A percentile compares a stretch with the other conserved stretches of the same genome.
These are phyloP conservation scores for Solanum sparsipilum DNA, from an alignment of 257 asterid genomes.

Conservation along the genomic window DNA sequence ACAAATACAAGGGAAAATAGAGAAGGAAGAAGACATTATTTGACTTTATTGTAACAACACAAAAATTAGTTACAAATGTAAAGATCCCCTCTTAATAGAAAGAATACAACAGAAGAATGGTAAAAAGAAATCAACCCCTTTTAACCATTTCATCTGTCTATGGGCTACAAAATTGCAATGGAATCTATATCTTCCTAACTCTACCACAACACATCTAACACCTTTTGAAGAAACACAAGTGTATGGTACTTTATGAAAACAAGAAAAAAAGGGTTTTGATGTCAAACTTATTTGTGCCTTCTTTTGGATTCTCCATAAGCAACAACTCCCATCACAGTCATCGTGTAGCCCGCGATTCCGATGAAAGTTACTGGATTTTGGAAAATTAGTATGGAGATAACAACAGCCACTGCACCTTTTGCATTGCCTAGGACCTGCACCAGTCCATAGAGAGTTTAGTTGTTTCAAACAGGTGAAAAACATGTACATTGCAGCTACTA, in stretches of 20 bases:
- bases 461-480: not conserved
- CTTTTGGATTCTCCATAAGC: constrained; percentile 24
- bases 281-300: constrained; percentile 8
- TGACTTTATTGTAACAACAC: not conserved
- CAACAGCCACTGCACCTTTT: constrained; percentile 26
- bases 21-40: not conserved
- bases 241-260: not conserved
- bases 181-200: not conserved
- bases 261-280: not conserved
- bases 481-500: not conserved
- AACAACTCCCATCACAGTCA: constrained; percentile 23
- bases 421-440: constrained; percentile 30
- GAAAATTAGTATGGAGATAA: constrained; percentile 22
- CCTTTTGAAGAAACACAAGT: not conserved
- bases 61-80: not conserved
- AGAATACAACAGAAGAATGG: not conserved
- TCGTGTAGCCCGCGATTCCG: constrained; percentile 20
- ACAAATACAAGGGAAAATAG: not conserved
- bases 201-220: not conserved
- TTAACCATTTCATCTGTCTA: not conserved
- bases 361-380: constrained; percentile 23
- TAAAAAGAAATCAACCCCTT: not conserved
- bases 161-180: not conserved
- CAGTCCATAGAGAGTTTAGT: not conserved
- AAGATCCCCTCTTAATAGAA: not conserved